Evolutionary conservation across 352 stramenopile genomes (phyloP), one percentile per base, ranked within the genome.

Genomic region (Phytophthora citricola): DNA sequence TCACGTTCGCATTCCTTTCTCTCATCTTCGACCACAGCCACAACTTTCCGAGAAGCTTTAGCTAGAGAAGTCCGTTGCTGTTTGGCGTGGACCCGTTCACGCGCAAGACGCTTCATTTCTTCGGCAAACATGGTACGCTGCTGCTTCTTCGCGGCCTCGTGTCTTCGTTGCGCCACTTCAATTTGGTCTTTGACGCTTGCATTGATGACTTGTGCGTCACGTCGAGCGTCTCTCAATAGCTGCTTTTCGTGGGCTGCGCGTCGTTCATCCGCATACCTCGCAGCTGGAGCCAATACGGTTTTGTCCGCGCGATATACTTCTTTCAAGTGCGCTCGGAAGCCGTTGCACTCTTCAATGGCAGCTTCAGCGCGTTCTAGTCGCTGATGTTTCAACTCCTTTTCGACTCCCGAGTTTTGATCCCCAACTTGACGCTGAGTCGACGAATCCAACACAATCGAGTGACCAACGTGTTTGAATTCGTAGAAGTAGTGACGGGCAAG

Each of bases 381-480:
- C 29, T 74, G 51, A 5, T 67, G 58, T 3, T 69, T 57, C 22
- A 81, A 63, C 2, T 58, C 26, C 8, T 9, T 26, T 45, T 85
- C 69, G 17, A 56, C 17, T 22, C 27, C 10, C 17, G 15, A 0
- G 47, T 59, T 58, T 51, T 56, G 22, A 27, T 66, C 46, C 11
- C 24, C 47, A 58, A 47, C 17, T 17, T 61, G 40, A 14, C 12
- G 20, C 11, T 70, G 31, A 49, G 17, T 46, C 24, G 29, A 41
- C 22, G 52, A 71, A 20, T 85, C 65, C 7, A 84, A 84, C 27
- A 73, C 38, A 1, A 76, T 65, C 6, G 66, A 50, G 29, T 93
- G 85, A 0, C 85, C 85, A 1, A 87, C 3, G 65, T 88, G 65
- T 62, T 86, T 88, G 51, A 91, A 92, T 55, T 93, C 85, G 58